Base-by-base conservation (phyloP, 192 early-diverging fungal species). In the Podila horticola region DNA sequence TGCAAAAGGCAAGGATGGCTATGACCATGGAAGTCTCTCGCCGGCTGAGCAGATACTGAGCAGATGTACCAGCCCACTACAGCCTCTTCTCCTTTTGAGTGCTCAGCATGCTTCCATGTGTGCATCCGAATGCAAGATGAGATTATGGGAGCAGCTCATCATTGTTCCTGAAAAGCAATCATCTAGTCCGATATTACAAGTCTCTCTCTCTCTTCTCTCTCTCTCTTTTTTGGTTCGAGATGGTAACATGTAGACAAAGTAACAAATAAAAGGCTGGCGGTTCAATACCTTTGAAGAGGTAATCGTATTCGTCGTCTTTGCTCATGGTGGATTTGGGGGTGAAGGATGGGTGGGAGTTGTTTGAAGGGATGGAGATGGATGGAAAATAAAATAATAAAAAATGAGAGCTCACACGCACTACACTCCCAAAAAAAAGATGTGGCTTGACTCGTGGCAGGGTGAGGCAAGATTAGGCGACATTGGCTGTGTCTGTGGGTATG, bases 221-320 rank as follows among this genome's bases (percentile, higher is more conserved):
- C 61, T 60, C 61, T 69, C 34, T 60, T 61, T 22, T 52, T 20
- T 24, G 38, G 13, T 24, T 45, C 33, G 41, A 26, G 41, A 13
- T 17, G 41, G 4, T 3, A 9, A 45, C 9, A 45, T 17, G 24
- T 26, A 33, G 11, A 41, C 51, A n/a, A 17, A 22, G 41, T 20
- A 49, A 24, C 26, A 29, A 13, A 33, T 11, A 5, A 5, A 26
- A 31, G 13, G 12, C 15, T 34, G 50, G 48, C 29, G 11, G 34
- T 11, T 36, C 2, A 26, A 48, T 88, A 90, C 91, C 91, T 85
- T 95, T 95, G 86, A 95, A 95, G 70, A 95, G 84, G 71, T 91
- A 95, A 84, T 95, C 94, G 89, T 95, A 95, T 86, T 95, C 93
- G 88, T 89, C 87, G 83, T 88, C 85, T 73, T 86, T 86, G 82